These are phyloP conservation scores for Debaryomycetaceae sp. DNA, from an alignment of 1,139 yeast species.

Conservation along the genomic window DNA sequence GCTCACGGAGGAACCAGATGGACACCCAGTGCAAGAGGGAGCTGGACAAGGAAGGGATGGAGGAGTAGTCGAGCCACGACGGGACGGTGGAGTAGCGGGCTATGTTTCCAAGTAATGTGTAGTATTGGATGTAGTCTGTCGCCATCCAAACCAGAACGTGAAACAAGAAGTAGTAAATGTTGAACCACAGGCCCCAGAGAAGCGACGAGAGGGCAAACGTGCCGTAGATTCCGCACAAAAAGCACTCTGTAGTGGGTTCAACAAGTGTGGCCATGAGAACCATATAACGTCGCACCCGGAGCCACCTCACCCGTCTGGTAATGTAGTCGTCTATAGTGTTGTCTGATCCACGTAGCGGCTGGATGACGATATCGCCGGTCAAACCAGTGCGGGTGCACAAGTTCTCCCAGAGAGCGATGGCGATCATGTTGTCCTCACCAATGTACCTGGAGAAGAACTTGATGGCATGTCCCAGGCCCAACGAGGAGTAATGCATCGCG, in stretches of 20 bases:
- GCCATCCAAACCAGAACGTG: constrained; percentile 64
- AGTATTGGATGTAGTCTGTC: constrained; percentile 61
- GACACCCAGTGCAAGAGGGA: constrained; percentile 22
- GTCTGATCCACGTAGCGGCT: constrained; percentile 60
- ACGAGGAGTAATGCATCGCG: constrained; percentile 24
- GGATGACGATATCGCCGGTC: constrained; percentile 76
- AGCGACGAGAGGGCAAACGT: constrained; percentile 54
- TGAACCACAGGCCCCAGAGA: constrained; percentile 32
- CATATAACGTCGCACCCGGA: constrained; percentile 87
- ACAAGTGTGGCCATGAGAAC: constrained; percentile 78
- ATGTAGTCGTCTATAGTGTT: constrained; percentile 53
- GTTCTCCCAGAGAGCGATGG: constrained; percentile 75
- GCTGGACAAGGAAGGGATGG: constrained; percentile 11
- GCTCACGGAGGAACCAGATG: constrained; percentile 67
- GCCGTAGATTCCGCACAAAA: constrained; percentile 68
- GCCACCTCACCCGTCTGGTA: constrained; percentile 74
- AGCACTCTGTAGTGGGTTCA: constrained; percentile 83
- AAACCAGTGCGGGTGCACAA: constrained; percentile 70
- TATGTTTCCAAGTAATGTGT: constrained; percentile 35
- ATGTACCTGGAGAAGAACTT: constrained; percentile 75
- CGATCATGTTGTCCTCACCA: constrained; percentile 94
- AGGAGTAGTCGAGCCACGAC: constrained; percentile 24
- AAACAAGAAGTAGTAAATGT: constrained; percentile 34
- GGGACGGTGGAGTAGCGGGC: constrained; percentile 17
- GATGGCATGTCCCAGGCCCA: constrained; percentile 52